Evolutionary conservation across 495 filamentous ascomycete genomes (phyloP).

Genomic region (Aspergillus taichungensis): DNA sequence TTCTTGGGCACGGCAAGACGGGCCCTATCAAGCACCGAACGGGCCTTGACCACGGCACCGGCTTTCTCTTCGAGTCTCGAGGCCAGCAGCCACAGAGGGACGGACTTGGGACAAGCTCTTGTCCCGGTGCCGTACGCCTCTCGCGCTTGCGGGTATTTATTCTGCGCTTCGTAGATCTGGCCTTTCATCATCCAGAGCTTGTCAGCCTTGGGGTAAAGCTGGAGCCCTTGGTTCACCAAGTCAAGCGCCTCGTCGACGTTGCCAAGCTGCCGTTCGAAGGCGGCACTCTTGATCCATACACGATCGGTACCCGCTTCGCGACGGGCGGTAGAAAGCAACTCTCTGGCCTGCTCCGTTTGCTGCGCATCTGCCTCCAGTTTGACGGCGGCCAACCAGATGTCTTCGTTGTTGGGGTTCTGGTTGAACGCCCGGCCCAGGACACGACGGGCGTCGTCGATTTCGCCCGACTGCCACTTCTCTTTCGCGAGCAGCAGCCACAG

Average conservation of each 20-base stretch:
- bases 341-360: slow-evolving; percentile 68
- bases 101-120: slow-evolving; percentile 71
- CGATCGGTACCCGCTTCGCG: slow-evolving; percentile 85
- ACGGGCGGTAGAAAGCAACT: slow-evolving; percentile 71
- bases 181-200: slow-evolving; percentile 99
- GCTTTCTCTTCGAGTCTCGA: slow-evolving; percentile 78
- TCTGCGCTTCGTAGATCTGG: slow-evolving; percentile 81
- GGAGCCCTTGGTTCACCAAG: slow-evolving; percentile 77
- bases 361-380: slow-evolving; percentile 86
- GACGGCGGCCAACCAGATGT: slow-evolving; percentile 93
- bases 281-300: slow-evolving; percentile 91
- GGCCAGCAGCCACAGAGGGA: slow-evolving; percentile 83
- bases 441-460: slow-evolving; percentile 72
- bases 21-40: slow-evolving; percentile 84
- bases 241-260: slow-evolving; percentile 73
- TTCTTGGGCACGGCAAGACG: slow-evolving; percentile 77
- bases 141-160: slow-evolving; percentile 70
- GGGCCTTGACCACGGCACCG: slow-evolving; percentile 81
- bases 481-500: slow-evolving; percentile 94
- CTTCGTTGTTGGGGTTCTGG: slow-evolving; percentile 89
- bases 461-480: slow-evolving; percentile 81
- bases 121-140: slow-evolving; percentile 89
- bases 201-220: slow-evolving; percentile 74
- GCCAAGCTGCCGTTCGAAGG: slow-evolving; percentile 78
- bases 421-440: slow-evolving; percentile 84